phyloP scores from a whole-genome alignment of 75 land plant genomes.

The Isoetes taiwanensis region DNA sequence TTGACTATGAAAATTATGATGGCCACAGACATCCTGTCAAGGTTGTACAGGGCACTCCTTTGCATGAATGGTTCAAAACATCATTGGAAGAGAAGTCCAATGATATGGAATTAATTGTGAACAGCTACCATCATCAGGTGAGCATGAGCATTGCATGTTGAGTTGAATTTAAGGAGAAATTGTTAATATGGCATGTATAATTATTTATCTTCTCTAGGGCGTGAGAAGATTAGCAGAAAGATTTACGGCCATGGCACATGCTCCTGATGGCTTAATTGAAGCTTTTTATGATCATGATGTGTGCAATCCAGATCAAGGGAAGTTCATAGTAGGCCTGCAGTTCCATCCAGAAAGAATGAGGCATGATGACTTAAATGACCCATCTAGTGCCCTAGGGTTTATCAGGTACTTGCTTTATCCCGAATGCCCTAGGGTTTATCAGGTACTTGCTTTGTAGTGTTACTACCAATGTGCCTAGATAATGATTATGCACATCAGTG shows the following conservation, averaged over 20 bases:
- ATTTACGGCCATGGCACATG: slow-evolving; percentile 81
- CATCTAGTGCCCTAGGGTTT: not conserved
- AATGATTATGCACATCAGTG: too few relatives aligned
- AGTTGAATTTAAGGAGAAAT: too few relatives aligned
- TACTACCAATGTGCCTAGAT: too few relatives aligned
- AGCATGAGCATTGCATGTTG: not conserved
- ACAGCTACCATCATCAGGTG: slow-evolving; percentile 85
- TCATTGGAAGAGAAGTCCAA: slow-evolving; percentile 26
- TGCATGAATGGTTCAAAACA: slow-evolving; percentile 63
- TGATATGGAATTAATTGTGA: slow-evolving; percentile 52
- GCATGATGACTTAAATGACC: too few relatives aligned
- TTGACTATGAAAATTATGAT: slow-evolving; percentile 80
- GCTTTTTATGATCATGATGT: slow-evolving; percentile 91
- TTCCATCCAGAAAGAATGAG: slow-evolving; percentile 96
- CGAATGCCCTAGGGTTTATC: slow-evolving; percentile 77
- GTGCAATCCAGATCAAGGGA: slow-evolving; percentile 76
- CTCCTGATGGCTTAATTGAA: slow-evolving; percentile 73
- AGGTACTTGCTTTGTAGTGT: too few relatives aligned
- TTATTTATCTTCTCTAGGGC: slow-evolving; percentile 44
- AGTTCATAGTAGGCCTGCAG: slow-evolving; percentile 90
- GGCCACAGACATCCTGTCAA: slow-evolving; percentile 72
- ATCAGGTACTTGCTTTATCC: slow-evolving; percentile 58
- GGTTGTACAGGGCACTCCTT: slow-evolving; percentile 57
- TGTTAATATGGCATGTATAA: too few relatives aligned
- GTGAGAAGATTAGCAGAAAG: slow-evolving; percentile 77